These are phyloP conservation scores for Carex kokanica DNA, from an alignment of 176 grass and related monocot genomes.

Conservation along the genomic window DNA sequence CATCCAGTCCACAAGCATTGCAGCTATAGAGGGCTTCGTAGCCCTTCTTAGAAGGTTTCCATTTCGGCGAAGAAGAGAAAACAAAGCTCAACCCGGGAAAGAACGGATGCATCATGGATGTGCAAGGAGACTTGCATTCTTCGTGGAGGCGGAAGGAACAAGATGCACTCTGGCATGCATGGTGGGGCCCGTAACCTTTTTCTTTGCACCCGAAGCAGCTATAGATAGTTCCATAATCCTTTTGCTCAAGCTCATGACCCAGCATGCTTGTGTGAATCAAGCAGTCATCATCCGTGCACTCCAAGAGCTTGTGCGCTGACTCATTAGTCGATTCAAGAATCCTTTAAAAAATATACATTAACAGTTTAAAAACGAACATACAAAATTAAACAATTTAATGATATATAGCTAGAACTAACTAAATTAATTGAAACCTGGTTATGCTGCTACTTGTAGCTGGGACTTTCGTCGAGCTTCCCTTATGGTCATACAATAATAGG, in stretches of 20 bases:
- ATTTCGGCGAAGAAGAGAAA: not conserved
- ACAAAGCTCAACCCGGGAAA: not conserved
- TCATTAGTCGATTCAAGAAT: not conserved
- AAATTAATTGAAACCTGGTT: not conserved
- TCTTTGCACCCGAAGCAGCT: not conserved
- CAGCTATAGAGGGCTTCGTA: not conserved
- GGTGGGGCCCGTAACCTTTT: not conserved
- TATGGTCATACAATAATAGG: not conserved
- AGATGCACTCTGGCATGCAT: not conserved
- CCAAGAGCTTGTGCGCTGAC: not conserved
- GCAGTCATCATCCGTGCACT: not conserved
- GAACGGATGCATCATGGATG: not conserved
- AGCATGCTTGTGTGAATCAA: not conserved
- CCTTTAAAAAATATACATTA: not conserved
- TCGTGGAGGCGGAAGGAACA: not conserved
- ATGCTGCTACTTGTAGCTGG: not conserved
- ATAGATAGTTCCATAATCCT: not conserved
- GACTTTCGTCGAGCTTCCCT: not conserved
- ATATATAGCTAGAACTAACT: not conserved
- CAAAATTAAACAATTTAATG: not conserved
- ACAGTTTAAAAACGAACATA: not conserved
- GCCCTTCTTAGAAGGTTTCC: not conserved
- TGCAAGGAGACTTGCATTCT: not conserved
- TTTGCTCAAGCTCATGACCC: not conserved
- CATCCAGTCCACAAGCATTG: not conserved